These are phyloP conservation scores for Amanita inopinata DNA, from an alignment of 768 basidiomycete species.

Conservation along the genomic window DNA sequence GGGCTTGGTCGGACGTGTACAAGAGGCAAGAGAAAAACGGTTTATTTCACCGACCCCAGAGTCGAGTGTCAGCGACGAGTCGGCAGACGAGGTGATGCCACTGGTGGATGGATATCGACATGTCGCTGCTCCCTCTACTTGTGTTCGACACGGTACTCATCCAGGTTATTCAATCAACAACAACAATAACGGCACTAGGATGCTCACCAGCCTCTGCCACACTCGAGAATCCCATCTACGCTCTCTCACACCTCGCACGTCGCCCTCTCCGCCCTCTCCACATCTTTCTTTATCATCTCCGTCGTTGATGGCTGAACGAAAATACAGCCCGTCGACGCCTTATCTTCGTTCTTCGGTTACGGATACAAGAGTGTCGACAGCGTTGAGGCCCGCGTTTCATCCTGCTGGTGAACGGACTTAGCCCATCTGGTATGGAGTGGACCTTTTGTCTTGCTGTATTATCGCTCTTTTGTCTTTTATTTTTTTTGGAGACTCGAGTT, in stretches of 20 bases:
- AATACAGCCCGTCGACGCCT: slow-evolving; percentile 23
- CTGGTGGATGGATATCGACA: not conserved
- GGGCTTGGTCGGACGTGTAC: not conserved
- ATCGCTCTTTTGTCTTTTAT: too few species aligned
- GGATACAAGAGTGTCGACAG: slow-evolving; percentile 25
- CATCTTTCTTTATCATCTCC: too few species aligned
- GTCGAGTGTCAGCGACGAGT: slow-evolving; percentile 7
- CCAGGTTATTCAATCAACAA: too few species aligned
- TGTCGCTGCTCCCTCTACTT: too few species aligned
- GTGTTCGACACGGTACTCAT: too few species aligned
- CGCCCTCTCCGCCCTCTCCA: slow-evolving; percentile 8
- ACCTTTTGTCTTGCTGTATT: too few species aligned
- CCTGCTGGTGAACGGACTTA: not conserved
- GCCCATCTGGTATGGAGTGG: not conserved
- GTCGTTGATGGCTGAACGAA: too few species aligned
- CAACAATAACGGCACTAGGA: not conserved
- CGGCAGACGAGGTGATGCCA: slow-evolving; percentile 4
- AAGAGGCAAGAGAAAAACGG: not conserved
- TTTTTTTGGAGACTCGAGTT: too few species aligned
- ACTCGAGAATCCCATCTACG: slow-evolving; percentile 10
- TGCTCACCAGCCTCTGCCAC: not conserved
- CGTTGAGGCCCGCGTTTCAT: slow-evolving; percentile 25
- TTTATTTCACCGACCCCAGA: slow-evolving; percentile 2
- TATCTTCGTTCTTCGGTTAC: slow-evolving; percentile 19
- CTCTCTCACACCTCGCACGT: slow-evolving; percentile 4